Base-by-base conservation (phyloP, 2,329 filamentous ascomycete species). In the Teratosphaeriaceae sp. region DNA sequence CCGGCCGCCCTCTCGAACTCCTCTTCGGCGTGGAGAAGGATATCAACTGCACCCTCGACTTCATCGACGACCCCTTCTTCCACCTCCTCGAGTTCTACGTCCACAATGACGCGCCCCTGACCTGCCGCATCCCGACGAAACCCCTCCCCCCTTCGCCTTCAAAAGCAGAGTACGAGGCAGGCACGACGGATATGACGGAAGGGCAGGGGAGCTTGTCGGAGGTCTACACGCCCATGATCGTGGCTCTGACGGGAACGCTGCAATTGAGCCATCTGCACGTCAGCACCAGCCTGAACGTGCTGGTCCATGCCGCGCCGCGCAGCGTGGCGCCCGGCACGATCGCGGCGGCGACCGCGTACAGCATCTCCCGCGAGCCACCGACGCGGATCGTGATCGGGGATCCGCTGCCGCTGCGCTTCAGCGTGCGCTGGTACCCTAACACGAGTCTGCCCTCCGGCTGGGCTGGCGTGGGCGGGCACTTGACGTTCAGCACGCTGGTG, bases 81-180 rank as follows among this genome's bases (percentile, higher is more conserved):
- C 86, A 92, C 67, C 77, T 90, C 40, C 82, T 90, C 70, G 86
- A 97, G 70, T 97, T 96, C 75, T 97, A 97, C 75, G 83, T 97
- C 64, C 92, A 97, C 74, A 88, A 85, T 70, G 92, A 98, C 67
- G 89, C 88, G 15, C 92, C 92, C 8, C 75, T 97, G 38, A 82
- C 88, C 42, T 98, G 92, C 67, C 89, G 92, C 40, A 79, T 97
- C 12, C 88, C 90, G 21, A 79, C 87, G 0, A 81, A 84, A 6
- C 90, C 90, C 0, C 67, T 79, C 1, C 60, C 67, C 1, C 60
- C 66, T 8, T 58, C 59, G 16, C 63, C 66, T 30, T 19, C 59
- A 49, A 48, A 62, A 46, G 51, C 59, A n/a, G 50, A 60, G 31
- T 58, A 48, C 35, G 57, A 58, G 38, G 42, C 54, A 35, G 59